A percentile compares a stretch with the other conserved stretches of the same genome.
phyloP scores from a whole-genome alignment of 805 yeast species.

The Clavispora fructus region DNA sequence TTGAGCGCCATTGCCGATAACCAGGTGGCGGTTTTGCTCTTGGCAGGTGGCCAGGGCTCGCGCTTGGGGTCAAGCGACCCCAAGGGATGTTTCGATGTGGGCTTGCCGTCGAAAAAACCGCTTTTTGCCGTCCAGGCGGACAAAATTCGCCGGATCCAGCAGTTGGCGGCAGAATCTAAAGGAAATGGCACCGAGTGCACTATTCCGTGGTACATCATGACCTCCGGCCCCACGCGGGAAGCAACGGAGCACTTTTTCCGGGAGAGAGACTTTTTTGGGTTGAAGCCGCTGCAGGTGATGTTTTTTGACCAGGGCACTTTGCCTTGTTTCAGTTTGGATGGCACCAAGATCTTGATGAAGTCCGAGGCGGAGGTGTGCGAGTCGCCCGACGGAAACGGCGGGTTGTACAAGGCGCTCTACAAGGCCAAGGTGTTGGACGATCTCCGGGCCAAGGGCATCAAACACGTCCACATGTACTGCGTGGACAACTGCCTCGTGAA shows the following conservation, averaged over 20 bases:
- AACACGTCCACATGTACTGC: slow-evolving; percentile 94
- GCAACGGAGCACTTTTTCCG: slow-evolving; percentile 70
- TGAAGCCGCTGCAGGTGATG: slow-evolving; percentile 50
- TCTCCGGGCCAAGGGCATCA: slow-evolving; percentile 59
- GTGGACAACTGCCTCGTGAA: slow-evolving; percentile 90
- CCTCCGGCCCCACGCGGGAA: slow-evolving; percentile 78
- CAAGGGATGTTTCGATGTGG: slow-evolving; percentile 89
- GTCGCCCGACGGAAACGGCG: slow-evolving; percentile 99
- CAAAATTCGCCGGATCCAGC: slow-evolving; percentile 61
- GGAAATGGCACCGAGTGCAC: slow-evolving; percentile 16
- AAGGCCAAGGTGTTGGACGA: slow-evolving; percentile 64
- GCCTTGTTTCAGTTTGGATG: slow-evolving; percentile 78
- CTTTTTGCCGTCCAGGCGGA: slow-evolving; percentile 93
- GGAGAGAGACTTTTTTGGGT: slow-evolving; percentile 65
- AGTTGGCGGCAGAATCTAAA: slow-evolving; percentile 39
- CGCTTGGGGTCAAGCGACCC: slow-evolving; percentile 87
- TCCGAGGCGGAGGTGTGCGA: slow-evolving; percentile 54
- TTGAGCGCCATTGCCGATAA: slow-evolving; percentile 59
- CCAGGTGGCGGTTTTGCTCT: slow-evolving; percentile 81
- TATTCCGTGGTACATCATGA: slow-evolving; percentile 90
- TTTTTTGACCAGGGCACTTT: slow-evolving; percentile 94
- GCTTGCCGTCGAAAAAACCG: slow-evolving; percentile 77
- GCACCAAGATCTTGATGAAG: slow-evolving; percentile 63
- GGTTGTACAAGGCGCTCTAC: slow-evolving; percentile 78
- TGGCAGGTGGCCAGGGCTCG: slow-evolving; percentile 99